Base-by-base conservation (phyloP, 1,139 yeast genomes). In the Petasospora rhodanensis region DNA sequence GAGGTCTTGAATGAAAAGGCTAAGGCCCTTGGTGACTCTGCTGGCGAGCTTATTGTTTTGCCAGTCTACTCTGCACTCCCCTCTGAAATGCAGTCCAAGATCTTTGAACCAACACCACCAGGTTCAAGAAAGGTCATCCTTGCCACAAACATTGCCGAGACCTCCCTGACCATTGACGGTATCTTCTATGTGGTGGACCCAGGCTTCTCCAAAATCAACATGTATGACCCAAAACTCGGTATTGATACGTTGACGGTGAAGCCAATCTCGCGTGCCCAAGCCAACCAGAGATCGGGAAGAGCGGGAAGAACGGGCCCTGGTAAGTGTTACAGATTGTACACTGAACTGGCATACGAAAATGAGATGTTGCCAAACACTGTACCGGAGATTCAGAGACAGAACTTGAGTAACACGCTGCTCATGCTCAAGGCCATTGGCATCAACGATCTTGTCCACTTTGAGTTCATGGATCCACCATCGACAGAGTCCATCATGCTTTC, bases 221-320 rank as follows among this genome's bases (percentile, higher is more conserved):
- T 79, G 2, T 89, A 71, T 58, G 86, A 85, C 51, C 80, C 96
- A 0, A 63, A 77, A n/a, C 73, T 89, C 0, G 96, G 96, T 4
- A 85, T 91, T 87, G 97, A 89, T 49, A 80, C 87, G 37, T 66
- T 91, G 42, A 80, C 82, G 9, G 86, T 86, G 5, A 77, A 76
- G 2, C 94, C 95, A 0, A 86, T 95, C 45, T 89, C 97, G 0
- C 73, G 82, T 43, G 97, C 98, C 0, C 86, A 94, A 27, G 96
- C 96, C 0, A 87, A 87, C 46, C 98, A 91, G 61, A 65, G 98
- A 42, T 86, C 96, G 3, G 98, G 98, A 33, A 73, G 98, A 59
- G 98, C 98, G 0, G 98, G 98, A 9, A 79, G 98, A 64, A 83
- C 87, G 3, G 95, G 95, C 0, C 95, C 97, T 0, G 98, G 98